Evolutionary conservation across 2,329 filamentous ascomycete species (phyloP), one percentile per base, ranked within the genome.

Genomic region (Colletotrichum tropicale): DNA sequence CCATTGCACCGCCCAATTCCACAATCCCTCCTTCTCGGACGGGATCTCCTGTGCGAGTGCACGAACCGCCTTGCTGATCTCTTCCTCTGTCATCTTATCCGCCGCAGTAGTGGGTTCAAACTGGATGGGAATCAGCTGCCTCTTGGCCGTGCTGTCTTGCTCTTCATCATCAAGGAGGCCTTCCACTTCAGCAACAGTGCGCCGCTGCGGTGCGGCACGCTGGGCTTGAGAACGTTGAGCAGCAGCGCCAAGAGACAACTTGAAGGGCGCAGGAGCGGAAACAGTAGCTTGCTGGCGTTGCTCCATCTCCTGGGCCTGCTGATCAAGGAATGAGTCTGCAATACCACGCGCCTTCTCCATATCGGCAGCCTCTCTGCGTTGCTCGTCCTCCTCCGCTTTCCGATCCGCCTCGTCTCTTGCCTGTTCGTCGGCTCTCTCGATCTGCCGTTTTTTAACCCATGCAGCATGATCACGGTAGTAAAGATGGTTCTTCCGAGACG

Each of bases 91-190:
- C 87, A 97, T 94, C 77, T 89, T 89, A 15, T 91, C 89, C 55
- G 93, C 91, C 74, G 92, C 91, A 13, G 91, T 89, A 13, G 91
- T 89, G 7, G 92, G 92, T 83, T 96, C 94, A 83, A 95, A 95
- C 81, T 95, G 93, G 83, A 97, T 96, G 5, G 95, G 94, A 43
- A 97, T 90, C 67, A 98, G 92, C 74, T 93, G 94, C 9, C 95
- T 92, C 84, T 93, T 95, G 7, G 91, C 91, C 26, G 90, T 90
- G 66, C 89, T 87, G 66, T 94, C 91, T 77, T 97, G 94, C 82
- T 98, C 97, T 84, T 98, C 97, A 84, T 98, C 96, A 86, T 98
- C 97, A 78, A 99, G 89, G 1, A 99, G 89, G 36, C 95, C 95
- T 87, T 98, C 97, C 71, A 99, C 95, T 82, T 99, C 97, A 72